These are phyloP conservation scores for Melaleuca alternifolia DNA, from an alignment of 345 rosid species.

Conservation along the genomic window DNA sequence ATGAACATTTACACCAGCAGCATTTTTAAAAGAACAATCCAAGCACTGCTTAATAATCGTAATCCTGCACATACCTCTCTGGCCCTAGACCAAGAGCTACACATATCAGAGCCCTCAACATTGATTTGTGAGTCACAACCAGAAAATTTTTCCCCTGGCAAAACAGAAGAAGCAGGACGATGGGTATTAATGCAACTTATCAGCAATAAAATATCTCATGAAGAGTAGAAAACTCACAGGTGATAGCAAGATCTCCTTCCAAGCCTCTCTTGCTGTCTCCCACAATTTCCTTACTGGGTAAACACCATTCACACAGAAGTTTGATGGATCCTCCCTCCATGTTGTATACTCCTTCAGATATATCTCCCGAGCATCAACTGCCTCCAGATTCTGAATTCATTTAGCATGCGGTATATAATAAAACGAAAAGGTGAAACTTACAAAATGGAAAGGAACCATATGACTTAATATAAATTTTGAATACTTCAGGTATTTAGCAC, in stretches of 20 bases:
- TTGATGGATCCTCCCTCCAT: constrained; percentile 61
- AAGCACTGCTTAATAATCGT: neutral
- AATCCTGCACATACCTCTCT: constrained; percentile 27
- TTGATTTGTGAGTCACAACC: constrained; percentile 61
- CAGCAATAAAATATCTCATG: neutral
- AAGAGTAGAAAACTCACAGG: constrained; percentile 23
- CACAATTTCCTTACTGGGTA: constrained; percentile 45
- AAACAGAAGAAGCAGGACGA: neutral
- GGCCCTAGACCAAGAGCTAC: constrained; percentile 54
- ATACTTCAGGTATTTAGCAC: neutral
- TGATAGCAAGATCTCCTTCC: constrained; percentile 48
- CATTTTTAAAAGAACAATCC: neutral
- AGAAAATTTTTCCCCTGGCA: constrained; percentile 40
- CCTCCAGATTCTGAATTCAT: constrained; percentile 51
- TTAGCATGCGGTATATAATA: constrained; percentile 12
- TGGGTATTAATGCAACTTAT: neutral
- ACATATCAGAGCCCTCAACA: constrained; percentile 52
- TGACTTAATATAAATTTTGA: neutral
- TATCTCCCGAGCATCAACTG: constrained; percentile 50
- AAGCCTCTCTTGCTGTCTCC: constrained; percentile 55
- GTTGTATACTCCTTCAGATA: constrained; percentile 39
- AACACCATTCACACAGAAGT: constrained; percentile 45
- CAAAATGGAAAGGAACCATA: fast-evolving
- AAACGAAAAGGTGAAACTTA: neutral
- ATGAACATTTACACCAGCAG: neutral